Conservation (phyloP, 176 grass and related monocot genomes). For the Aegilops longissima region DNA sequence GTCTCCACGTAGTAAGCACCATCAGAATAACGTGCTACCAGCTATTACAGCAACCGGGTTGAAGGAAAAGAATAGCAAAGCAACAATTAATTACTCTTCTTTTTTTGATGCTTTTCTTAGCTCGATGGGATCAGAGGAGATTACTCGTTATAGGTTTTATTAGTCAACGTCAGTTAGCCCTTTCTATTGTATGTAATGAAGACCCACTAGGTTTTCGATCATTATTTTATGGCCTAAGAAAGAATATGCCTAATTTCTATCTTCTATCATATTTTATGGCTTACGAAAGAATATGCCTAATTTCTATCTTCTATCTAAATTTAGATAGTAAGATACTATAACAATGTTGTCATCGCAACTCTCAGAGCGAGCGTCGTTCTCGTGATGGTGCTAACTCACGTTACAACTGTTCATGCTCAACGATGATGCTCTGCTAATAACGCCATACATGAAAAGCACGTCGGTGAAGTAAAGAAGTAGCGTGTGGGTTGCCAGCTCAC, state of each 20-base stretch:
- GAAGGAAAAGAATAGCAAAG: too few species aligned
- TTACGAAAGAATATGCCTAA: too few species aligned
- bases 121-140: not conserved
- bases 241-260: not conserved
- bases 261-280: not conserved
- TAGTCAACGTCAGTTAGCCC: not conserved
- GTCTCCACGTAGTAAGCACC: too few species aligned
- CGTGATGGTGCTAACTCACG: too few species aligned
- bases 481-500: too few species aligned
- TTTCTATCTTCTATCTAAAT: not conserved
- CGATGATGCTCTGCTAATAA: too few species aligned
- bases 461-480: not conserved
- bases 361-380: too few species aligned
- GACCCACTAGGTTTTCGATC: too few species aligned
- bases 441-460: not conserved
- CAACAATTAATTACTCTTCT: not conserved
- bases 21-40: too few species aligned
- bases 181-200: not conserved
- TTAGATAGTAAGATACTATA: not conserved
- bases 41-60: too few species aligned
- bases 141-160: not conserved
- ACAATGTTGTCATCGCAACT: not conserved
- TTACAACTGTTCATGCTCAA: too few species aligned
- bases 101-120: conserved; percentile 19
- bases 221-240: too few species aligned